Evolutionary conservation across 1,139 yeast genomes (phyloP).

Genomic region (Debaryomyces udenii): DNA sequence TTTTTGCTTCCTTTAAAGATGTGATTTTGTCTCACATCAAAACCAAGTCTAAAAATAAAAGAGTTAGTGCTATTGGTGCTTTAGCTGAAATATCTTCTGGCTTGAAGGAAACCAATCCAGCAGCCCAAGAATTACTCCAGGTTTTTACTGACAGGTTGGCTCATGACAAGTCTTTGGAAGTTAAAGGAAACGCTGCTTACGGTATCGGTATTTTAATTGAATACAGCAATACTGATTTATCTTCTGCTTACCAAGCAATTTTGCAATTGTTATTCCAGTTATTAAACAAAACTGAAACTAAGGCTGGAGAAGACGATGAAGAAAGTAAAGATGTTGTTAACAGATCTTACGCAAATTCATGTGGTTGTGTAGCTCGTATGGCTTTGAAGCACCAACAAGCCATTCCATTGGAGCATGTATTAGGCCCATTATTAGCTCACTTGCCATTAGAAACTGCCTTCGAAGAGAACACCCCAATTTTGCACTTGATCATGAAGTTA

Average conservation of each 20-base stretch:
- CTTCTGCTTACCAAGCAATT: constrained; percentile 66
- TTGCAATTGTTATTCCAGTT: constrained; percentile 78
- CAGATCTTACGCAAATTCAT: constrained; percentile 89
- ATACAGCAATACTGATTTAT: constrained; percentile 57
- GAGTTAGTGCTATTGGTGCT: constrained; percentile 86
- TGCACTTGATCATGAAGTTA: constrained; percentile 72
- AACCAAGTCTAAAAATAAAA: constrained; percentile 69
- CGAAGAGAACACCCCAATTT: constrained; percentile 92
- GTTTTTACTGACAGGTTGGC: constrained; percentile 69
- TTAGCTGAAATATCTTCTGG: constrained; percentile 87
- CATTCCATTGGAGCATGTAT: constrained; percentile 79
- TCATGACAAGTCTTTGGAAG: constrained; percentile 82
- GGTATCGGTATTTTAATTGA: constrained; percentile 87
- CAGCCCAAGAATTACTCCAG: constrained; percentile 68
- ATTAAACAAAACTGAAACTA: constrained; percentile 75
- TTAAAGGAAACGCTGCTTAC: constrained; percentile 93
- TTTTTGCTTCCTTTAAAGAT: constrained; percentile 75
- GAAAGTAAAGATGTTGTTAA: constrained; percentile 80
- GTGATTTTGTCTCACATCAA: constrained; percentile 61
- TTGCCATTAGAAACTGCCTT: constrained; percentile 87
- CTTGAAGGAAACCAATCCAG: constrained; percentile 68
- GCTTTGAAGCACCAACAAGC: constrained; percentile 69
- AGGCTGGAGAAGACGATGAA: constrained; percentile 65
- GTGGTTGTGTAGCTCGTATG: constrained; percentile 97
- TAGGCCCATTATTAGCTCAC: constrained; percentile 75